Evolutionary conservation across 2,329 filamentous ascomycete genomes (phyloP).

Genomic region (Trichophyton rubrum): DNA sequence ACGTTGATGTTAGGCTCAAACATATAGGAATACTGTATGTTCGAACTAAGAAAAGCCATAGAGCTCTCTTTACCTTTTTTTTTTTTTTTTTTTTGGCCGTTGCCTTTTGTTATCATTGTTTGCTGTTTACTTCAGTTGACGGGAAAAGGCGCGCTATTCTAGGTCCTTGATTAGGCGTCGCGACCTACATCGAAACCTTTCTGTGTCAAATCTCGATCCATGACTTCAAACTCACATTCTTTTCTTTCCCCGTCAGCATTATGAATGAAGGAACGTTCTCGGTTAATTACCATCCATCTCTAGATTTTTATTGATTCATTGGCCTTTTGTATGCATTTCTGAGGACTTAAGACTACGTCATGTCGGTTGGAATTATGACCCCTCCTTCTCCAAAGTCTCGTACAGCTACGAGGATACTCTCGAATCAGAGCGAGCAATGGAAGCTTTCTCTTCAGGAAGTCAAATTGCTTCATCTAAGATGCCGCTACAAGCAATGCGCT

Average conservation of each 20-base stretch:
- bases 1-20: no score
- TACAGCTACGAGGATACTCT: constrained; percentile 13
- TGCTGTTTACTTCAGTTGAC: neutral
- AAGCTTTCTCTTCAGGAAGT: constrained; percentile 21
- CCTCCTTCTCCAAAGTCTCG: neutral
- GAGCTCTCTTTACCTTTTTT: neutral
- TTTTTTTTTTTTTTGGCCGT: neutral
- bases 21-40: neutral
- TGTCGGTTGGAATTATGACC: neutral
- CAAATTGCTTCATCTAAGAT: constrained; percentile 26
- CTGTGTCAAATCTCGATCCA: neutral
- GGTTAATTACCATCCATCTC: neutral
- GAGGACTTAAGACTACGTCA: neutral
- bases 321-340: neutral
- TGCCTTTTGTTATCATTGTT: neutral
- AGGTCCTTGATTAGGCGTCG: neutral
- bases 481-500: constrained; percentile 32
- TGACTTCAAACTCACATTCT: neutral
- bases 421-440: constrained; percentile 27
- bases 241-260: neutral
- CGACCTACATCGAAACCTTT: neutral
- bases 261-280: neutral
- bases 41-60: neutral
- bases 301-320: neutral
- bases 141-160: neutral